phyloP scores from a whole-genome alignment of 176 grass and related monocot species.

The Lolium rigidum region DNA sequence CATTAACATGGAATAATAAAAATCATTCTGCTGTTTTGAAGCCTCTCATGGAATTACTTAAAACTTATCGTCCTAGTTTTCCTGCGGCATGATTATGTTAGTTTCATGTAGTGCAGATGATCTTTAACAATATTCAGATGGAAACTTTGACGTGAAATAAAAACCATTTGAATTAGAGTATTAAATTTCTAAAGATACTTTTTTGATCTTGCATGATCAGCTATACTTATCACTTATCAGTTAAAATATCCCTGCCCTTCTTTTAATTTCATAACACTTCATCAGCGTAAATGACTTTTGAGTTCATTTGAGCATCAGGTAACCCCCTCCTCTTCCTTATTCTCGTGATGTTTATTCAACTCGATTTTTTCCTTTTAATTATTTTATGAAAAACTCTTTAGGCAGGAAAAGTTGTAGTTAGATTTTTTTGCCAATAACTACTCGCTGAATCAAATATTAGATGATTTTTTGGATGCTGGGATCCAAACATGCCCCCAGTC shows the following conservation, averaged over 20 bases:
- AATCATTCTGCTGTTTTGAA: not conserved
- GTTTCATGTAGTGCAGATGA: too few relatives aligned
- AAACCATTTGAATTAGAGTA: not conserved
- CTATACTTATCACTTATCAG: not conserved
- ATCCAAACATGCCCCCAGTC: not conserved
- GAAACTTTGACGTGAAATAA: not conserved
- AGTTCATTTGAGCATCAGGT: not conserved
- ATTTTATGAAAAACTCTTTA: not conserved
- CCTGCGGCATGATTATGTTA: not conserved
- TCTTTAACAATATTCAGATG: too few relatives aligned
- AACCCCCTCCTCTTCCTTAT: not conserved
- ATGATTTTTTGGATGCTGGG: too few relatives aligned
- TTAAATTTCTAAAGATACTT: not conserved
- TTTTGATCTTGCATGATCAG: not conserved
- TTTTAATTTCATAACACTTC: not conserved
- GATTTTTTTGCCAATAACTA: not conserved
- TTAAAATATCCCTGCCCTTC: not conserved
- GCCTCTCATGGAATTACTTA: not conserved
- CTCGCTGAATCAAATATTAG: not conserved
- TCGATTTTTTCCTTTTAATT: not conserved
- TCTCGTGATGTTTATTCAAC: conserved; percentile 3
- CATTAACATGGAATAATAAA: conserved; percentile 45
- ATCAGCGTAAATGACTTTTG: not conserved
- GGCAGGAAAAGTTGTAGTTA: not conserved
- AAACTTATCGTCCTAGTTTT: not conserved